phyloP scores from a whole-genome alignment of 164 flowering plant genomes.

The Vitis rotundifolia region DNA sequence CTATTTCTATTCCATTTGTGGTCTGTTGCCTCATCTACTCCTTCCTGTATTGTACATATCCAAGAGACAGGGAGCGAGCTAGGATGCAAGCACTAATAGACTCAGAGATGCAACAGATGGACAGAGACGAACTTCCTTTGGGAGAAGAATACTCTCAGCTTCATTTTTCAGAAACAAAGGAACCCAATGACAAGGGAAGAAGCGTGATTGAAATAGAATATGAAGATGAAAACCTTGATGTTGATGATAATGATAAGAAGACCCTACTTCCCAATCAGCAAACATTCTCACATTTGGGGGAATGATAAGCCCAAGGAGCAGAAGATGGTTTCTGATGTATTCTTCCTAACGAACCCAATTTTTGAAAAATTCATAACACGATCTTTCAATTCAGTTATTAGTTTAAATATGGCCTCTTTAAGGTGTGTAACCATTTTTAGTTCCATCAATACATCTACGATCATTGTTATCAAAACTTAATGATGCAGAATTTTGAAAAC shows the following conservation, averaged over 20 bases:
- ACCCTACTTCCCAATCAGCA: conserved; percentile 13
- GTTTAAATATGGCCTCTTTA: too few relatives aligned
- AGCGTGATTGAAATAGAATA: conserved; percentile 8
- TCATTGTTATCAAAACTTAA: too few relatives aligned
- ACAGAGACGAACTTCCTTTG: not conserved
- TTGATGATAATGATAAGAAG: conserved; percentile 24
- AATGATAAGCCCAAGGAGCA: not conserved
- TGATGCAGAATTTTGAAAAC: too few relatives aligned
- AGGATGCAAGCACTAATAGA: conserved; percentile 23
- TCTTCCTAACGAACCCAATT: too few relatives aligned
- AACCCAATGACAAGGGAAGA: conserved; percentile 1
- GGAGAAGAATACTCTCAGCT: conserved; percentile 3
- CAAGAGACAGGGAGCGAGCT: conserved; percentile 33
- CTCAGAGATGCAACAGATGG: conserved; percentile 23
- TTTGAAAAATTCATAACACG: too few relatives aligned
- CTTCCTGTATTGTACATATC: conserved; percentile 33
- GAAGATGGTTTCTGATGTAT: not conserved
- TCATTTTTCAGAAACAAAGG: conserved; percentile 2
- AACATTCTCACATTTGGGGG: not conserved
- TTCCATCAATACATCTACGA: too few relatives aligned
- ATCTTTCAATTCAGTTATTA: too few relatives aligned
- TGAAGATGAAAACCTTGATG: conserved; percentile 12
- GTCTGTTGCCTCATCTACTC: conserved; percentile 31
- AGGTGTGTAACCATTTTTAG: too few relatives aligned
- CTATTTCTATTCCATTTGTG: conserved; percentile 21